Conservation (phyloP, 352 stramenopile genomes). For the Plasmopara muralis region DNA sequence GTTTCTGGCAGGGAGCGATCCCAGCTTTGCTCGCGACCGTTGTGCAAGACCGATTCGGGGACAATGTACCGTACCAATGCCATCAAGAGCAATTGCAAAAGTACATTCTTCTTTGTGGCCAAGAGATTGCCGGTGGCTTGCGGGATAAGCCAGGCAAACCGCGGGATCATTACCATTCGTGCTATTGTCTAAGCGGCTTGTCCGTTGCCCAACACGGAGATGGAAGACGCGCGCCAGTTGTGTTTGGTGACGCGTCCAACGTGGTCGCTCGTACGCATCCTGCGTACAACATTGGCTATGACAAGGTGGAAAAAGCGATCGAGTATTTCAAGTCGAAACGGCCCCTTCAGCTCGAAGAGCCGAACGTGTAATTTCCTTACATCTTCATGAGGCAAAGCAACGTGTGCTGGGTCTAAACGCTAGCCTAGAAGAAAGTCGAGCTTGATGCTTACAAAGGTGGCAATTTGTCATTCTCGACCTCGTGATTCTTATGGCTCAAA, state of each 20-base stretch:
- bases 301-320: slow-evolving; percentile 69
- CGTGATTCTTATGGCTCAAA: no score
- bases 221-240: slow-evolving; percentile 28
- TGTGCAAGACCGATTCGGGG: slow-evolving; percentile 29
- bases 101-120: slow-evolving; percentile 93
- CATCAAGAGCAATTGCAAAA: slow-evolving; percentile 74
- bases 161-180: slow-evolving; percentile 98
- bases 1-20: slow-evolving; percentile 96
- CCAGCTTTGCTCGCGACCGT: slow-evolving; percentile 68
- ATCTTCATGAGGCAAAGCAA: no score
- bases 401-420: no score
- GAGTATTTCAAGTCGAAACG: slow-evolving; percentile 59
- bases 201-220: slow-evolving; percentile 89
- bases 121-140: slow-evolving; percentile 91
- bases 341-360: slow-evolving; percentile 38
- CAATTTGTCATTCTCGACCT: no score
- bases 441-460: no score
- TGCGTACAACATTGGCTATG: slow-evolving; percentile 89
- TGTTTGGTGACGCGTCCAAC: slow-evolving; percentile 60
- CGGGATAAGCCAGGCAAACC: slow-evolving; percentile 92
- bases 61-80: slow-evolving; percentile 51
- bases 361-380: not conserved
- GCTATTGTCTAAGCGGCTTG: slow-evolving; percentile 96
- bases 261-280: slow-evolving; percentile 82
- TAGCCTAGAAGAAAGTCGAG: no score